Base-by-base conservation (phyloP, 148 eudicot species). In the Arbutus unedo region DNA sequence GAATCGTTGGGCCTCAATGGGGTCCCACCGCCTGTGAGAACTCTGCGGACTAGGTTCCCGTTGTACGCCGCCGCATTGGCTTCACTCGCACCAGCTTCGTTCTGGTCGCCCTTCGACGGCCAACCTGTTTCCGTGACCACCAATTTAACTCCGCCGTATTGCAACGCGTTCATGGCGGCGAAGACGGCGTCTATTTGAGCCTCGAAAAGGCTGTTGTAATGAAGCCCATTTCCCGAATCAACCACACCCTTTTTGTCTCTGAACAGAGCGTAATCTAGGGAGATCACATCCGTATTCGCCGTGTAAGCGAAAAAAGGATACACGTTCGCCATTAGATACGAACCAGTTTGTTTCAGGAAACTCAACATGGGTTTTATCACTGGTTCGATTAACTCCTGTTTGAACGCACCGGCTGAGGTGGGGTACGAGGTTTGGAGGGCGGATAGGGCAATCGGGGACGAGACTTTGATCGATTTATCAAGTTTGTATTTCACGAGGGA, bases 121-220 rank as follows among this genome's bases (percentile, higher is more conserved):
- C 93, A 93, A 0, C 93, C 98, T 0, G 98, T 95, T 59, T 95
- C 98, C 5, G 93, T 82, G 4, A 95, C 90, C n/a, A 90, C 96
- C 18, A 95, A 25, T n/a, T 84, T 83, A 4, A 95, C 64, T 56
- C 88, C 96, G 47, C 85, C 47, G 77, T 74, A 92, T 5, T 83
- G 72, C 6, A 93, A 19, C 0, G 79, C 84, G 2, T 68, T 73
- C 92, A 92, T 85, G 4, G 98, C 97, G 0, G 96, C 94, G 48
- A 76, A 89, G 11, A 95, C 98, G 14, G 98, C 98, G 82, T 95
- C 97, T 31, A 92, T 59, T 80, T 93, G 98, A 31, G 98, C 98
- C 9, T 96, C 98, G 23, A 96, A 88, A 0, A 96, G 78, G 64
- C 83, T 89, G 2, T 78, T 47, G 78, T 96, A 96, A 4, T 85